A percentile compares a stretch with the other conserved stretches of the same genome.
Conservation (phyloP, 2,329 filamentous ascomycete genomes). For the Keithomyces neogunnii region DNA sequence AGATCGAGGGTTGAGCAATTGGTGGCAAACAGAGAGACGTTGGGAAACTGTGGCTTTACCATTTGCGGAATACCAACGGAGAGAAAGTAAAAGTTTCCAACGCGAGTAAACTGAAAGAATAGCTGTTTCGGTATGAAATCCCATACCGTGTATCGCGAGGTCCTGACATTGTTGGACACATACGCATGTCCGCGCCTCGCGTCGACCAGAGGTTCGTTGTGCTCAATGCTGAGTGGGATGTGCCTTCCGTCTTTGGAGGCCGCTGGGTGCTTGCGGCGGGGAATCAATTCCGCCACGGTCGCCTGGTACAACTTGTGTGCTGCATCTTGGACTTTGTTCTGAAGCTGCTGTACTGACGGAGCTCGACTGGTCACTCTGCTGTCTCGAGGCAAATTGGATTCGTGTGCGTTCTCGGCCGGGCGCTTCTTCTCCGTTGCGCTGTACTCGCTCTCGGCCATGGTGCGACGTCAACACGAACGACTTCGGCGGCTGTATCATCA, state of each 20-base stretch:
- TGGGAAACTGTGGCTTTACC: slow-evolving; percentile 16
- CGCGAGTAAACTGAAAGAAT: slow-evolving; percentile 75
- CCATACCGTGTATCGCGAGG: slow-evolving; percentile 74
- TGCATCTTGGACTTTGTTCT: slow-evolving; percentile 10
- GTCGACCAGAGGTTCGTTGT: slow-evolving; percentile 35
- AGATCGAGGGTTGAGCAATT: background rate
- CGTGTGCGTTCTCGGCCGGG: background rate
- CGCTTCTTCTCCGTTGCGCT: slow-evolving; percentile 6
- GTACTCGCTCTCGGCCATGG: slow-evolving; percentile 3
- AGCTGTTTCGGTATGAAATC: slow-evolving; percentile 82
- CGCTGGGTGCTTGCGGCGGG: slow-evolving; percentile 59
- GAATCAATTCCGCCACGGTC: slow-evolving; percentile 37
- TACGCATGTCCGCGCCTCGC: slow-evolving; percentile 40
- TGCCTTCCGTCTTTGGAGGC: slow-evolving; percentile 62
- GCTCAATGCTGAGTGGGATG: slow-evolving; percentile 33
- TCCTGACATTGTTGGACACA: slow-evolving; percentile 61
- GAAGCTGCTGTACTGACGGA: slow-evolving; percentile 2
- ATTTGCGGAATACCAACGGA: slow-evolving; percentile 78
- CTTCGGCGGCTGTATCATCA: background rate
- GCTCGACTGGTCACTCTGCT: background rate
- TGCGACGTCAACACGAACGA: background rate
- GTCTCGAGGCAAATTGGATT: background rate
- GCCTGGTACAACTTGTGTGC: slow-evolving; percentile 24
- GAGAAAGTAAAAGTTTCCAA: slow-evolving; percentile 84
- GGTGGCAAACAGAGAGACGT: background rate